A percentile compares a stretch with the other conserved stretches of the same genome.
Evolutionary conservation across 306 rosid species (phyloP).

Genomic region (Cicer arietinum): DNA sequence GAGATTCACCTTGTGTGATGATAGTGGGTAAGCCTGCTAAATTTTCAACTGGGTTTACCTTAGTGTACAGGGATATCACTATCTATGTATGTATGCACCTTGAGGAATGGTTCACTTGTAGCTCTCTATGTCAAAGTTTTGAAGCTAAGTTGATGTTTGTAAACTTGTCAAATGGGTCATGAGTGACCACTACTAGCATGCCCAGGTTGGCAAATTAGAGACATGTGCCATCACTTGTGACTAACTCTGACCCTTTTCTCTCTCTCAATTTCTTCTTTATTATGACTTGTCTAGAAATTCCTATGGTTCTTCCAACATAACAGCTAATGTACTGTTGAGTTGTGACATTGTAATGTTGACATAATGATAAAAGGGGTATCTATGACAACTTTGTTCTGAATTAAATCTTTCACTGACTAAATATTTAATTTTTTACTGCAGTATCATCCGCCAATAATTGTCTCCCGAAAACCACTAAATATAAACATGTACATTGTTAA

Average conservation of each 20-base stretch:
- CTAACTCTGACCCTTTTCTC: constrained; percentile 46
- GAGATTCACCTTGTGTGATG: constrained; percentile 39
- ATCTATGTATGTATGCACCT: constrained; percentile 34
- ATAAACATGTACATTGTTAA: no score
- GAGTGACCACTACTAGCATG: constrained; percentile 26
- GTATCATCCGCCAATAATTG: no score
- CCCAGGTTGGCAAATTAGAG: constrained; percentile 62
- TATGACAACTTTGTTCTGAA: neutral
- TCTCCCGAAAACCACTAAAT: no score
- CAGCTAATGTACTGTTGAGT: constrained; percentile 14
- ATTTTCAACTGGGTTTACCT: constrained; percentile 48
- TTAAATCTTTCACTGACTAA: no score
- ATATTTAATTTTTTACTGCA: no score
- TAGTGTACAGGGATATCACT: constrained; percentile 46
- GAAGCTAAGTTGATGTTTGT: constrained; percentile 42
- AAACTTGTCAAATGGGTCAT: constrained; percentile 42
- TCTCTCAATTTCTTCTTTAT: neutral
- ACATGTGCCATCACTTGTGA: constrained; percentile 56
- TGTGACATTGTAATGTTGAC: constrained; percentile 32
- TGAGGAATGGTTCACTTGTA: constrained; percentile 48
- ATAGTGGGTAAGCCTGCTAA: constrained; percentile 52
- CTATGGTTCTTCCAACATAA: neutral
- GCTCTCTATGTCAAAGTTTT: constrained; percentile 46
- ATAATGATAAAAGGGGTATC: neutral
- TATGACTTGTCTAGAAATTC: no score